phyloP scores from a whole-genome alignment of 257 asterid species.

The Fraxinus americana region DNA sequence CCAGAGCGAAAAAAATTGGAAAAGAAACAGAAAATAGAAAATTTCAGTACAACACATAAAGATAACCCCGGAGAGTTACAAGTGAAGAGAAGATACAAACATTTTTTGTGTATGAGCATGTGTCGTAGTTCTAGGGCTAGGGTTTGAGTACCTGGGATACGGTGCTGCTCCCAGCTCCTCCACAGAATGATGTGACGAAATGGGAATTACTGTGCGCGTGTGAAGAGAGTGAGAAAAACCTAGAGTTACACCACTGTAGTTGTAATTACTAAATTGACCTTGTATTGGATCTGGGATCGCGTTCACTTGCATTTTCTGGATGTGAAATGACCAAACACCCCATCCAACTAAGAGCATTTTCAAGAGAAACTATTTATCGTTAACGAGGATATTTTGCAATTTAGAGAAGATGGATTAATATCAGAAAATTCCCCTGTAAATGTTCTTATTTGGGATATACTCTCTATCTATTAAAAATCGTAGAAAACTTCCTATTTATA shows the following conservation, averaged over 20 bases:
- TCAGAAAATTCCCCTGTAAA: too few species aligned
- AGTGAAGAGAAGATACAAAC: background rate
- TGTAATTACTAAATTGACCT: background rate
- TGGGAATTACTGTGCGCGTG: background rate
- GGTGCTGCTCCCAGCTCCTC: conserved; percentile 49
- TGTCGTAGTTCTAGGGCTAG: conserved; percentile 19
- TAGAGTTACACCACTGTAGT: background rate
- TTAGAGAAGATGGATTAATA: too few species aligned
- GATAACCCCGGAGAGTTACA: background rate
- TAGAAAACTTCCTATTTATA: too few species aligned
- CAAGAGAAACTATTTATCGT: too few species aligned
- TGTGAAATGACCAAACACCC: too few species aligned
- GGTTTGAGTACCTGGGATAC: conserved; percentile 27
- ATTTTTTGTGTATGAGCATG: background rate
- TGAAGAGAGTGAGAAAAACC: background rate
- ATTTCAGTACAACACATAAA: conserved; percentile 11
- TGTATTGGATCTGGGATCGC: background rate
- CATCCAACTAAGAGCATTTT: too few species aligned
- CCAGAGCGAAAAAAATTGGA: background rate
- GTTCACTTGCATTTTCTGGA: background rate
- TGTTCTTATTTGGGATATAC: too few species aligned
- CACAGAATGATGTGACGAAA: conserved; percentile 28
- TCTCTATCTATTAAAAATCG: too few species aligned
- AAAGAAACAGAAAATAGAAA: background rate
- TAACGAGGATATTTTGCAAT: too few species aligned